A percentile compares a stretch with the other conserved stretches of the same genome.
Conservation (phyloP, 2,329 filamentous ascomycete genomes). For the Fusarium kyushuense region DNA sequence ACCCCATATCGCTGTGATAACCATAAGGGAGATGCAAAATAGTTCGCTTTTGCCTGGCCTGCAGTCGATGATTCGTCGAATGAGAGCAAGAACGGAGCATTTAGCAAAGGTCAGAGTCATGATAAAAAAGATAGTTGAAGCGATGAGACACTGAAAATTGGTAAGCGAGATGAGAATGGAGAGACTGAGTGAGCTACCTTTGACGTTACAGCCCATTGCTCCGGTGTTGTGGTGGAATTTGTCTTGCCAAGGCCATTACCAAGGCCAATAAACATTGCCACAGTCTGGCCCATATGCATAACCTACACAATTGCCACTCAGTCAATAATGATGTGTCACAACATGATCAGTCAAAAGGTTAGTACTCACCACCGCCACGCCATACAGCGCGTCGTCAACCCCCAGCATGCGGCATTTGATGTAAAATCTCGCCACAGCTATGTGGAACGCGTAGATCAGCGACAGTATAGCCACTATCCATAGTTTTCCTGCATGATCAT, state of each 20-base stretch:
- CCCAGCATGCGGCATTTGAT: constrained; percentile 44
- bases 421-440: constrained; percentile 30
- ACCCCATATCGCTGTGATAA: constrained; percentile 21
- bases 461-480: constrained; percentile 43
- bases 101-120: constrained; percentile 25
- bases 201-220: constrained; percentile 32
- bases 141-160: constrained; percentile 14
- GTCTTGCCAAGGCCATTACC: constrained; percentile 28
- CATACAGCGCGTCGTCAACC: constrained; percentile 33
- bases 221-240: constrained; percentile 26
- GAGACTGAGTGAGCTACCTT: too few relatives aligned
- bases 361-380: constrained; percentile 24
- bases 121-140: constrained; percentile 22
- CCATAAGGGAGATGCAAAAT: constrained; percentile 28
- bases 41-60: constrained; percentile 30
- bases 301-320: neutral
- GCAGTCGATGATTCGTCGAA: constrained; percentile 38
- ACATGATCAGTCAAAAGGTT: neutral
- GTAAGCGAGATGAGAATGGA: accelerated
- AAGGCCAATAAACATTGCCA: constrained; percentile 39
- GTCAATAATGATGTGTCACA: neutral
- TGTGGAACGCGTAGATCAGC: constrained; percentile 37
- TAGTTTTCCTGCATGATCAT: constrained; percentile 39
- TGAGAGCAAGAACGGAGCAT: constrained; percentile 39
- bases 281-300: constrained; percentile 32